Evolutionary conservation across 768 basidiomycete genomes (phyloP).

Genomic region (Lactarius psammicola): DNA sequence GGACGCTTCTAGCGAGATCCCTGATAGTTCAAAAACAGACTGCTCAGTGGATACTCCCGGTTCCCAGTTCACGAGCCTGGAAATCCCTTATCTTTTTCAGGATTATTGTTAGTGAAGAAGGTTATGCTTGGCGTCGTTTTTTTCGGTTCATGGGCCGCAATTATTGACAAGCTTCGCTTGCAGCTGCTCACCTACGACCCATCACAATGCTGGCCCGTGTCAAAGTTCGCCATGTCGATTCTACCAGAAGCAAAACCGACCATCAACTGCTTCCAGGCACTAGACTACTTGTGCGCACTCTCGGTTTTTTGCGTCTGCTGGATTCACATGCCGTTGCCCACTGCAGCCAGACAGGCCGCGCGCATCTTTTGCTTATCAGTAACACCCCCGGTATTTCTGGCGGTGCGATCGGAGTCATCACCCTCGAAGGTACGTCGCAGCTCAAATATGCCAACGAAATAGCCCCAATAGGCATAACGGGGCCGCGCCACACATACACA

Average conservation of each 20-base stretch:
- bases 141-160: not conserved
- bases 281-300: slow-evolving; percentile 83
- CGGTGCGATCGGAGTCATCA: slow-evolving; percentile 89
- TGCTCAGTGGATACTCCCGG: slow-evolving; percentile 85
- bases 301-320: not conserved
- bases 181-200: slow-evolving; percentile 91
- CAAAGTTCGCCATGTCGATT: slow-evolving; percentile 72
- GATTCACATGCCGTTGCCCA: not conserved
- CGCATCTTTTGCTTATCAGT: slow-evolving; percentile 86
- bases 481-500: no score
- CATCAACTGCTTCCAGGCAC: slow-evolving; percentile 92
- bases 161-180: not conserved
- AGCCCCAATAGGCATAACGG: not conserved
- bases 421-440: slow-evolving; percentile 61
- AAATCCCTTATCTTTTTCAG: slow-evolving; percentile 68
- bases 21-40: slow-evolving; percentile 38
- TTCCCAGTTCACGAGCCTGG: slow-evolving; percentile 83
- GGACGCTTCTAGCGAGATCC: not conserved
- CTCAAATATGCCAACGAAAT: not conserved
- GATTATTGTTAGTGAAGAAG: slow-evolving; percentile 82
- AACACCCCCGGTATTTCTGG: slow-evolving; percentile 77
- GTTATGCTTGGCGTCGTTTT: slow-evolving; percentile 38
- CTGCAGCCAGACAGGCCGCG: slow-evolving; percentile 85
- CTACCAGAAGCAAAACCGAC: slow-evolving; percentile 85
- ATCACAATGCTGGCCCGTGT: slow-evolving; percentile 68